phyloP scores from a whole-genome alignment of 2,329 filamentous ascomycete species.

The Gaeumannomyces tritici region DNA sequence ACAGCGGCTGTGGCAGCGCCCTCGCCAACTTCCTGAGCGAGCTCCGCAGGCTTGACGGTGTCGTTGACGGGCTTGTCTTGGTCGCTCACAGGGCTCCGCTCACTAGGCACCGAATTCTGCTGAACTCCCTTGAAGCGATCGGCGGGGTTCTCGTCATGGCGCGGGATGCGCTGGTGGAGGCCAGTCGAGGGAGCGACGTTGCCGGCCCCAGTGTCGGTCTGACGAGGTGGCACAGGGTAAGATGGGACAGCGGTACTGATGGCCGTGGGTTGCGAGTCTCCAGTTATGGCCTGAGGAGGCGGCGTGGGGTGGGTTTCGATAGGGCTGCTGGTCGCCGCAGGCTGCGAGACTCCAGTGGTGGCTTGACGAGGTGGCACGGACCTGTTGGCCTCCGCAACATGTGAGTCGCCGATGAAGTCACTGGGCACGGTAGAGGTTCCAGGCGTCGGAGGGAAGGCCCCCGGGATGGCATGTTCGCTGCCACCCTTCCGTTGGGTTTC shows the following conservation, averaged over 20 bases:
- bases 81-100: not conserved
- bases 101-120: not conserved
- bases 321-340: no score
- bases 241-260: not conserved
- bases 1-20: not conserved
- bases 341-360: no score
- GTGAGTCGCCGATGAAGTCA: no score
- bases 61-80: not conserved
- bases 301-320: not conserved
- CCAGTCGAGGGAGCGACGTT: not conserved
- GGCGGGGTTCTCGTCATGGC: not conserved
- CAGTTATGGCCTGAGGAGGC: not conserved
- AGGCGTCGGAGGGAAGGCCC: not conserved
- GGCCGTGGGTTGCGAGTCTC: not conserved
- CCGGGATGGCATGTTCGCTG: not conserved
- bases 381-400: not conserved
- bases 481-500: not conserved
- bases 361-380: no score
- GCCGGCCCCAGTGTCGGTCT: not conserved
- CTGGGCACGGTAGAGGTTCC: no score
- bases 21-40: not conserved
- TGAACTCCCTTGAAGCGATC: no score
- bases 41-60: not conserved
- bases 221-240: not conserved
- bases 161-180: not conserved